Evolutionary conservation across 2,329 filamentous ascomycete genomes (phyloP).

Genomic region (Bipolaris sorokiniana): DNA sequence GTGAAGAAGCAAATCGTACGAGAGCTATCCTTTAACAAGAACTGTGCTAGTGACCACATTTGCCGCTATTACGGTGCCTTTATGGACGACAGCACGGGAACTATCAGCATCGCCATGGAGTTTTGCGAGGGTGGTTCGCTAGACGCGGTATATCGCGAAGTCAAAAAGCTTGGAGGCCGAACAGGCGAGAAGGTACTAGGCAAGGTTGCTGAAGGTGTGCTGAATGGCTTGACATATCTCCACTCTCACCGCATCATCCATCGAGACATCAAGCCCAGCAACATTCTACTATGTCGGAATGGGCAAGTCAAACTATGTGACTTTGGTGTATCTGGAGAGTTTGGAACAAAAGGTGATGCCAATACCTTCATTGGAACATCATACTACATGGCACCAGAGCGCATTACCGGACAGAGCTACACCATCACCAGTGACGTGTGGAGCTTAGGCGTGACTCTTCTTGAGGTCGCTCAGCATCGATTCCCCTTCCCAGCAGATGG

Average conservation of each 20-base stretch:
- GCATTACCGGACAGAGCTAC: constrained; percentile 96
- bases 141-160: constrained; percentile 96
- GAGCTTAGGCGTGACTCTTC: constrained; percentile 92
- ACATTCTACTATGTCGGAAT: constrained; percentile 85
- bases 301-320: constrained; percentile 98
- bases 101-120: constrained; percentile 98
- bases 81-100: constrained; percentile 92
- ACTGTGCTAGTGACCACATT: constrained; percentile 93
- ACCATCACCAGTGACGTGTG: constrained; percentile 99
- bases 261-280: constrained; percentile 97
- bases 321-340: constrained; percentile 96
- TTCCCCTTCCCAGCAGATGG: constrained; percentile 98
- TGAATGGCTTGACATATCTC: constrained; percentile 92
- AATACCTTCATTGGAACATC: constrained; percentile 99
- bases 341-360: constrained; percentile 96
- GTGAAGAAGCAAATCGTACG: constrained; percentile 98
- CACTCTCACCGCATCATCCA: constrained; percentile 97
- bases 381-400: constrained; percentile 99
- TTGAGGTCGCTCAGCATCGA: constrained; percentile 99
- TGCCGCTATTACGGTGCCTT: constrained; percentile 98
- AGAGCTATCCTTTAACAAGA: constrained; percentile 97
- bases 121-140: constrained; percentile 97
- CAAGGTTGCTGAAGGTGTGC: constrained; percentile 93
- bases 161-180: constrained; percentile 90
- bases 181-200: constrained; percentile 97